Evolutionary conservation across 345 rosid species (phyloP), one percentile per base, ranked within the genome.

Genomic region (Hibiscus tridactylites): DNA sequence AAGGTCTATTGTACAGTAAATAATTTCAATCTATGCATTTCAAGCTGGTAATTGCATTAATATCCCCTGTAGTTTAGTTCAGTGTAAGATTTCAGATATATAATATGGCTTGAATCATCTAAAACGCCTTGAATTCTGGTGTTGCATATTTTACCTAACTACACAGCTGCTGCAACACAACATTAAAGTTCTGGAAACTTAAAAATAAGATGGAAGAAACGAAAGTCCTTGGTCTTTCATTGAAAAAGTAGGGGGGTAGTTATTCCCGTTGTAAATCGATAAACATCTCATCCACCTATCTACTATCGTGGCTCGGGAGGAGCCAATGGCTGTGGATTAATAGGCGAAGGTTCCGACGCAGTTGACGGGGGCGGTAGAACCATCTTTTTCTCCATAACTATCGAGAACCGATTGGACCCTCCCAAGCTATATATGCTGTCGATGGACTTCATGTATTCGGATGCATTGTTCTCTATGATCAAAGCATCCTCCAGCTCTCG

Each of bases 381-480:
- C 21, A 57, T 77, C 80, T 82, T 87, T 66, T 80, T 85, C 29
- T 85, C 93, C 0, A 74, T 66, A 61, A 74, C 6, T 3, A 49
- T 49, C 6, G 54, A 49, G 54, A 49, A 49, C 0, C 54, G 17
- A 49, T 49, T 49, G 15, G 91, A 89, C 15, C 85, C 89, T 66
- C 85, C 82, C 67, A 81, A 62, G 73, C 85, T 85, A 76, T 79
- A 85, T 13, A 87, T 65, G 81, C 91, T 87, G 84, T 89, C 94
- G 19, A 85, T 84, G 72, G 94, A 71, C 79, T 75, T 85, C 89
- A 89, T 83, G 69, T 89, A 89, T 73, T 89, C 94, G 0, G 94
- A 89, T 19, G 89, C 94, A 75, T 89, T 89, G 89, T 84, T 87
- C 76, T 88, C 93, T 71, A 89, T 87, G 59, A 89, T 87, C 78